Base-by-base conservation (phyloP, 2,329 filamentous ascomycete genomes). In the Alternaria solani region DNA sequence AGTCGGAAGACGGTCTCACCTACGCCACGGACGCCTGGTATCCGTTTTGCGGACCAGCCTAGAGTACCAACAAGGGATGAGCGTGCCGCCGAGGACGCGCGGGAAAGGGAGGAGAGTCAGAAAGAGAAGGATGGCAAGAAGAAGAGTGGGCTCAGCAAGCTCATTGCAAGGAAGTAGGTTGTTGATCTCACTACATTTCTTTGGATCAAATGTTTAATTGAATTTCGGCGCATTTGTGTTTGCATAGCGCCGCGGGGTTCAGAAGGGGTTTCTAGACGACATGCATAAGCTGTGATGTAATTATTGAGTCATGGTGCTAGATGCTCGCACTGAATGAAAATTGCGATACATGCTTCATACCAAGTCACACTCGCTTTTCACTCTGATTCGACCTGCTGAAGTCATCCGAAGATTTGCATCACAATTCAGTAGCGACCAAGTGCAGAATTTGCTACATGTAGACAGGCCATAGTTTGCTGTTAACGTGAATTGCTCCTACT, bases 11-110 rank as follows among this genome's bases (percentile, higher is more conserved):
- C 56, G 3, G 39, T 67, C 20, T 64, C 61, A 41, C 59, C 66
- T 18, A 42, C 48, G 23, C 64, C 63, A 9, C 67, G 72, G 23
- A 81, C 83, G 61, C 83, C 84, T 39, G 86, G 86, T 4, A 89
- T 90, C 63, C 81, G 87, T 25, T 90, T 90, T 71, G 88, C 87
- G 4, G 87, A 89, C 34, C 71, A 76, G 54, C 77, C 76, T 5
- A 61, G 73, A 16, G 63, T 75, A 3, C 74, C 72, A 47, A 76
- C 74, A 1, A 77, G 76, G 52, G 75, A 77, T 56, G 75, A 75
- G 65, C 55, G 73, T 16, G 69, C 65, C 32, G 65, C 62, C 12
- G 69, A 69, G 34, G 72, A 73, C 14, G 68, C 64, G 18, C 64
- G 49, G n/a, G 66, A 69, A 52, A 68, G 65, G 52, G 73, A 71